phyloP scores from a whole-genome alignment of 148 eudicot genomes.

The Linanthus parryae region DNA sequence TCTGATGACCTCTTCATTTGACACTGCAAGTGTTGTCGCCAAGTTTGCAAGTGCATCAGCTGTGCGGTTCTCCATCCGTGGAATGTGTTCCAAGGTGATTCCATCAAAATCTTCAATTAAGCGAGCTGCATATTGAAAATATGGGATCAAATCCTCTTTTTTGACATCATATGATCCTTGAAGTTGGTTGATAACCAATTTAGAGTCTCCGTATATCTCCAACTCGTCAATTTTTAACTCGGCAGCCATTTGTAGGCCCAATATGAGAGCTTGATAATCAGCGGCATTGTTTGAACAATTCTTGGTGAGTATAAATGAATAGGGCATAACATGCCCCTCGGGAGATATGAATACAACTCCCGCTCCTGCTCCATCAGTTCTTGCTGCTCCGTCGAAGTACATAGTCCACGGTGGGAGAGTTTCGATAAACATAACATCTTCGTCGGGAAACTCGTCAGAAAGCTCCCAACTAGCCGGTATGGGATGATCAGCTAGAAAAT shows the following conservation, averaged over 20 bases:
- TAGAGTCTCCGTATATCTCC: slow-evolving; percentile 3
- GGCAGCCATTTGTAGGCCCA: background rate
- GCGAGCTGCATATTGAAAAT: background rate
- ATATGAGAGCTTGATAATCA: slow-evolving; percentile 7
- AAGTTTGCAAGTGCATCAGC: slow-evolving; percentile 9
- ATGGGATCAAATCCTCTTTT: background rate
- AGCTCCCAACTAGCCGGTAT: slow-evolving; percentile 3
- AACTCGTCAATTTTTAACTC: background rate
- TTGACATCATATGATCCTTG: background rate
- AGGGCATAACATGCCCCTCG: background rate
- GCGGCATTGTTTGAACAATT: slow-evolving; percentile 12
- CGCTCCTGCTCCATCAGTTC: background rate
- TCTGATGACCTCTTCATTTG: background rate
- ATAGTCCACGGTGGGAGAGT: background rate
- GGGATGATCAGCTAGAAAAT: slow-evolving; percentile 2
- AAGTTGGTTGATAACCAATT: slow-evolving; percentile 4
- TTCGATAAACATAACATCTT: slow-evolving; percentile 1
- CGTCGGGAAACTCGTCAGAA: slow-evolving; percentile 4
- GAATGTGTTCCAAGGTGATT: background rate
- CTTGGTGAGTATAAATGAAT: background rate
- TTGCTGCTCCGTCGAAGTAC: slow-evolving; percentile 3
- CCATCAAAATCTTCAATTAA: background rate
- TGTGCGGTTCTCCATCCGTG: background rate
- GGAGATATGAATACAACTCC: slow-evolving; percentile 1
- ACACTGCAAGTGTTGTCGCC: background rate